Conservation (phyloP, 2,329 filamentous ascomycete species). For the Verticillium dahliae region DNA sequence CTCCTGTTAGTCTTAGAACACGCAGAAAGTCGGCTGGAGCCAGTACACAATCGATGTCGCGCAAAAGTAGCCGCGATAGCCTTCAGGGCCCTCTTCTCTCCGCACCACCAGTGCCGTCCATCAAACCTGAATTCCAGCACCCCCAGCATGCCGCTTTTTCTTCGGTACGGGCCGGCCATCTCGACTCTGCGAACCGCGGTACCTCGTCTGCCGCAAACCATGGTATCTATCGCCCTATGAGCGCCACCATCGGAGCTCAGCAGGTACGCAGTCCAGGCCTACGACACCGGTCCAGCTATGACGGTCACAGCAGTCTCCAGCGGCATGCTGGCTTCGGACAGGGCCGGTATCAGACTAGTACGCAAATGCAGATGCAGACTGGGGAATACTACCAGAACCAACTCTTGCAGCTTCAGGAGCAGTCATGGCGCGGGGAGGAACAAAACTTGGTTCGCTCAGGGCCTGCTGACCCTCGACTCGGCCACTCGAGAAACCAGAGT, state of each 20-base stretch:
- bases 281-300: slow-evolving; percentile 25
- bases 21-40: slow-evolving; percentile 8
- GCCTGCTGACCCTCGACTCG: neutral
- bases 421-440: slow-evolving; percentile 12
- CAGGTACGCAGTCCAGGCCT: slow-evolving; percentile 13
- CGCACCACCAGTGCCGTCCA: neutral
- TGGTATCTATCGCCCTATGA: slow-evolving; percentile 2
- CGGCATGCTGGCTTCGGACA: slow-evolving; percentile 9
- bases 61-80: slow-evolving; percentile 1
- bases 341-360: slow-evolving; percentile 12
- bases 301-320: slow-evolving; percentile 13
- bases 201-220: neutral
- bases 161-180: neutral
- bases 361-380: slow-evolving; percentile 4
- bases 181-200: neutral
- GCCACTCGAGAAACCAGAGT: slow-evolving; percentile 1
- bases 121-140: slow-evolving; percentile 1
- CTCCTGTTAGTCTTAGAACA: slow-evolving; percentile 35
- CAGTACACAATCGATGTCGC: neutral
- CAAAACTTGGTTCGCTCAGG: neutral
- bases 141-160: neutral
- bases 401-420: slow-evolving; percentile 6
- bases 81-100: neutral
- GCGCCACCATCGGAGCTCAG: slow-evolving; percentile 1
- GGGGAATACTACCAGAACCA: slow-evolving; percentile 10